Base-by-base conservation (phyloP, 441 rosid genomes). In the Manihot esculenta region DNA sequence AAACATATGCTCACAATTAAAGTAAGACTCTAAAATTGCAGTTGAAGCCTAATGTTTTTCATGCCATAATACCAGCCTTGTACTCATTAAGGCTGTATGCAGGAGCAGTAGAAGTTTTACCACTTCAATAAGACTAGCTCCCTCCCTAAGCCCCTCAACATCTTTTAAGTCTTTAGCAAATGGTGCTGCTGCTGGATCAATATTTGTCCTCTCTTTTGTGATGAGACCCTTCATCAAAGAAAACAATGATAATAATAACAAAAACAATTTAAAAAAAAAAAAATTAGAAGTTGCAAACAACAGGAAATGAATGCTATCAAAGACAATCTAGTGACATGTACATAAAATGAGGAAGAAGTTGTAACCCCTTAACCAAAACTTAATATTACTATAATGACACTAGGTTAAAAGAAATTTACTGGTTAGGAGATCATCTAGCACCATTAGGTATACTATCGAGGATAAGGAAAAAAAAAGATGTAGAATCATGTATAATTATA, bases 51-150 rank as follows among this genome's bases (percentile, higher is more conserved):
- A 57, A 38, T 66, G 10, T 65, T 38, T 65, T 53, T 49, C 47
- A 61, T 44, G 47, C 38, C 62, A 58, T 42, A 64, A 74, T 26
- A 48, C 66, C 77, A 67, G 72, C 27, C 60, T 27, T 57, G 44
- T 55, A 44, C 62, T 55, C 57, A 48, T 15, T 23, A 76, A 57
- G 21, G 57, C 65, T 64, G 72, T 58, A 67, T 50, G 75, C 10
- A 67, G 71, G 24, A 49, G 66, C 69, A 62, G 41, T 56, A 72
- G 70, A 65, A 62, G 58, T 70, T 78, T 82, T 89, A 95, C 99
- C 96, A 95, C 98, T 88, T 95, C 99, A 48, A 84, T 70, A 17
- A 91, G 81, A 79, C 82, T 80, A 82, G 97, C 93, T 58, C 97
- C 99, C 81, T 95, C 99, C 62, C 80, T 80, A 67, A 90, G 89